These are phyloP conservation scores for Panicum miliaceum DNA, from an alignment of 176 grass and related monocot species.

Conservation along the genomic window DNA sequence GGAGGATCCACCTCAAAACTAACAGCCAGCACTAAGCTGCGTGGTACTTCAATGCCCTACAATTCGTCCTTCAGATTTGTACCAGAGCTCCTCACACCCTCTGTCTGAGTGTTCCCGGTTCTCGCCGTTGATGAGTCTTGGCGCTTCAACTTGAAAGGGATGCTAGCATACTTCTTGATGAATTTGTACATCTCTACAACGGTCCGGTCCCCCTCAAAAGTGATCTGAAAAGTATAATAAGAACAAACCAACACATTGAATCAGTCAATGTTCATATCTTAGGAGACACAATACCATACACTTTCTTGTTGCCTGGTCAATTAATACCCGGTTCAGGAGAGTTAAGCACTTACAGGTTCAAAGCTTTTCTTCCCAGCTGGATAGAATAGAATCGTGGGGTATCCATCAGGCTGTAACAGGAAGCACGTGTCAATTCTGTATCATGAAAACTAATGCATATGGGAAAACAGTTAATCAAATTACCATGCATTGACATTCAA, in stretches of 20 bases:
- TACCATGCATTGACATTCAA: constrained; percentile 22
- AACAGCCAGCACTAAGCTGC: not conserved
- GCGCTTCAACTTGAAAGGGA: constrained; percentile 88
- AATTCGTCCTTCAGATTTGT: constrained; percentile 74
- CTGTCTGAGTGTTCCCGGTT: not conserved
- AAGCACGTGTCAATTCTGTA: constrained; percentile 17
- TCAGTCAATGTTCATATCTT: constrained; percentile 13
- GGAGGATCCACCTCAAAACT: not conserved
- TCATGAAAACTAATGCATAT: constrained; percentile 15
- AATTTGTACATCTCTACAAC: constrained; percentile 93
- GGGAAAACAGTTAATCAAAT: not conserved
- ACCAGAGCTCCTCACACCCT: constrained; percentile 12
- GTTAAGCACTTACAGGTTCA: constrained; percentile 75
- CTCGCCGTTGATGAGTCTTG: constrained; percentile 36
- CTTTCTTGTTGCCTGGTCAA: not conserved
- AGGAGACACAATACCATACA: not conserved
- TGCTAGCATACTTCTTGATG: constrained; percentile 86
- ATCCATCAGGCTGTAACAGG: constrained; percentile 79
- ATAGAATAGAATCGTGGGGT: constrained; percentile 92
- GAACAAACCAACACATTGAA: not conserved
- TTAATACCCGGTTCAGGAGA: constrained; percentile 28
- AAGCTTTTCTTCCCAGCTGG: constrained; percentile 96
- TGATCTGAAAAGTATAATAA: constrained; percentile 52
- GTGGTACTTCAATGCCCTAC: constrained; percentile 42
- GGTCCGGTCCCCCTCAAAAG: constrained; percentile 72